A percentile compares a stretch with the other conserved stretches of the same genome.
These are phyloP conservation scores for Candida broadrunensis DNA, from an alignment of 805 yeast genomes.

Conservation along the genomic window DNA sequence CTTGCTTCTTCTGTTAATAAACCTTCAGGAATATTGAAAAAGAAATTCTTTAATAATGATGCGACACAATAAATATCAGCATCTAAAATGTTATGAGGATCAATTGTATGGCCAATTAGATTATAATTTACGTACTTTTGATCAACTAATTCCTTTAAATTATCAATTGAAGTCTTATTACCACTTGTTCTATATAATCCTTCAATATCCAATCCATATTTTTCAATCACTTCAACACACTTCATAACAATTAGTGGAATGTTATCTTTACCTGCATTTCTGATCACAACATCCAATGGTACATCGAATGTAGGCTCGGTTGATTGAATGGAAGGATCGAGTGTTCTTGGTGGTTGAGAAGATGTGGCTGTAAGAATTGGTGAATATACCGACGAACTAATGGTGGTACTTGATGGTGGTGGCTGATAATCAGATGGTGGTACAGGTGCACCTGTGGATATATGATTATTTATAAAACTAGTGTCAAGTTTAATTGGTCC, in stretches of 20 bases:
- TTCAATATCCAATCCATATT: conserved; percentile 78
- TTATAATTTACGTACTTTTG: conserved; percentile 65
- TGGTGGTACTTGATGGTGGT: neutral
- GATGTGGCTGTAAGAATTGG: neutral
- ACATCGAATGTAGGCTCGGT: conserved; percentile 68
- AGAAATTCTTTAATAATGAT: conserved; percentile 78
- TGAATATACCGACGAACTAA: conserved; percentile 1
- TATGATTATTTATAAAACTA: neutral
- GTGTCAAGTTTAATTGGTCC: neutral
- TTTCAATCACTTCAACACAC: conserved; percentile 84
- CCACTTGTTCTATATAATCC: conserved; percentile 91
- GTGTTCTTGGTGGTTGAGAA: neutral
- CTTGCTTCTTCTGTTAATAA: conserved; percentile 59
- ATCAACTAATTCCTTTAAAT: conserved; percentile 68
- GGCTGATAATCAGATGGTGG: too few relatives aligned
- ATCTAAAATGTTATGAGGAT: conserved; percentile 51
- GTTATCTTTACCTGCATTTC: conserved; percentile 78
- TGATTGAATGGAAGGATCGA: conserved; percentile 1
- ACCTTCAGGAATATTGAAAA: conserved; percentile 79
- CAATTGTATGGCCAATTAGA: conserved; percentile 39
- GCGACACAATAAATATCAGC: conserved; percentile 88
- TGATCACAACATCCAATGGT: conserved; percentile 72
- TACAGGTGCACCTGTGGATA: neutral
- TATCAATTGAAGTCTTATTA: conserved; percentile 68
- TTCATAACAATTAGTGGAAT: conserved; percentile 89